Evolutionary conservation across 2,329 filamentous ascomycete species (phyloP).

Genomic region (Ascochyta lentis): DNA sequence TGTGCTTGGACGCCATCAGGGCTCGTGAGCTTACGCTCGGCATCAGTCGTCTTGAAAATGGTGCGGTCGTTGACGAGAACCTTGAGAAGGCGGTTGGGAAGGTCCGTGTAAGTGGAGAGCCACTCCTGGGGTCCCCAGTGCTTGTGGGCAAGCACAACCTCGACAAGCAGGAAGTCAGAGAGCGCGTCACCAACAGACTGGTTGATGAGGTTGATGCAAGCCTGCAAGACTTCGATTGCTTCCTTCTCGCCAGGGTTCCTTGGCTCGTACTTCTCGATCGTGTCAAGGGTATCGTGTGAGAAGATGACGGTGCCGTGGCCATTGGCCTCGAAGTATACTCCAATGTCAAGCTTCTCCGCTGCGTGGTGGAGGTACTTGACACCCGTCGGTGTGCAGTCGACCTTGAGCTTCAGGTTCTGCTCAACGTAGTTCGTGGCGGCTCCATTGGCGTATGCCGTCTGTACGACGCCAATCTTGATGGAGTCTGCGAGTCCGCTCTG

Average conservation of each 20-base stretch:
- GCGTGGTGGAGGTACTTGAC: conserved; percentile 98
- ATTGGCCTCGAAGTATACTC: conserved; percentile 98
- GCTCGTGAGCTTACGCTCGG: conserved; percentile 83
- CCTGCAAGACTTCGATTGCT: conserved; percentile 82
- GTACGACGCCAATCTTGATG: conserved; percentile 90
- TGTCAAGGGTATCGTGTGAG: conserved; percentile 79
- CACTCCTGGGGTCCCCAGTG: conserved; percentile 88
- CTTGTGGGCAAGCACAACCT: conserved; percentile 96
- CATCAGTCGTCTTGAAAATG: conserved; percentile 89
- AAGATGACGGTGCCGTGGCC: conserved; percentile 97
- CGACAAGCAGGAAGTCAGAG: conserved; percentile 93
- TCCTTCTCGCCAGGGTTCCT: conserved; percentile 91
- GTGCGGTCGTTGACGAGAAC: conserved; percentile 89
- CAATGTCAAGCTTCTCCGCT: conserved; percentile 92
- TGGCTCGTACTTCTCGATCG: conserved; percentile 79
- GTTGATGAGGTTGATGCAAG: conserved; percentile 91
- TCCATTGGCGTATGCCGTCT: conserved; percentile 97
- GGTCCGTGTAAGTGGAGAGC: conserved; percentile 89
- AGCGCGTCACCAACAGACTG: conserved; percentile 97
- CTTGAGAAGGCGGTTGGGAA: conserved; percentile 93
- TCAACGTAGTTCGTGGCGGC: conserved; percentile 91
- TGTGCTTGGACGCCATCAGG: conserved; percentile 81
- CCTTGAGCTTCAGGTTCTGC: conserved; percentile 84
- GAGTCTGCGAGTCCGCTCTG: conserved; percentile 79
- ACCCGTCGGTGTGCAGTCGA: conserved; percentile 91